phyloP scores from a whole-genome alignment of 805 yeast genomes.

The Schwanniomyces pseudopolymorphus region DNA sequence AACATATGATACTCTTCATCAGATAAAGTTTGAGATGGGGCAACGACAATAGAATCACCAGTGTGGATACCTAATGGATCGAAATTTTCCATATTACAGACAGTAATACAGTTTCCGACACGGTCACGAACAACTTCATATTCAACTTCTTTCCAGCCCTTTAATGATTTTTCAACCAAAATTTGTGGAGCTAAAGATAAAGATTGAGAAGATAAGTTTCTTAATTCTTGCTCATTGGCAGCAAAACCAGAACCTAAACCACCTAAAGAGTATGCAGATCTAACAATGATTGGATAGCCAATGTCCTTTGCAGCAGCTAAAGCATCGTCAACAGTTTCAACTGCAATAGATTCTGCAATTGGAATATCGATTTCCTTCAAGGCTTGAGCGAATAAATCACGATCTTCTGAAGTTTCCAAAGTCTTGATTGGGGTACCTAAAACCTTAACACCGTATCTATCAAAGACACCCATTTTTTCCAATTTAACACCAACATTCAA shows the following conservation, averaged over 20 bases:
- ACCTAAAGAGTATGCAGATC: conserved; percentile 96
- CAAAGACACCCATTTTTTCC: conserved; percentile 92
- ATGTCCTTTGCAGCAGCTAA: conserved; percentile 82
- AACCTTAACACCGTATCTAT: conserved; percentile 87
- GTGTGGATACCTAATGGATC: conserved; percentile 98
- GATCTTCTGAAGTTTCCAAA: conserved; percentile 93
- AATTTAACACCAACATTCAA: conserved; percentile 93
- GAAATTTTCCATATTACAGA: conserved; percentile 98
- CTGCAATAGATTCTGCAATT: conserved; percentile 95
- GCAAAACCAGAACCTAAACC: conserved; percentile 99
- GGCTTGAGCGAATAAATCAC: conserved; percentile 94
- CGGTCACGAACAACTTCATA: conserved; percentile 98
- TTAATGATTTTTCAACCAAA: conserved; percentile 91
- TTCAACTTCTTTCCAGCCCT: conserved; percentile 99
- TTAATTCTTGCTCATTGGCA: conserved; percentile 73
- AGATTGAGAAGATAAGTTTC: conserved; percentile 86
- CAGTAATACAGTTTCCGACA: conserved; percentile 96
- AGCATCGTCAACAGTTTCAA: conserved; percentile 90
- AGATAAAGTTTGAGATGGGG: conserved; percentile 95
- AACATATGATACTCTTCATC: conserved; percentile 98
- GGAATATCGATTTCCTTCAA: conserved; percentile 93
- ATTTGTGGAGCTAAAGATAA: conserved; percentile 91
- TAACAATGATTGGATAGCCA: conserved; percentile 94
- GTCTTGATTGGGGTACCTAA: conserved; percentile 97
- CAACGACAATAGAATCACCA: conserved; percentile 98